phyloP scores from a whole-genome alignment of 2,329 filamentous ascomycete species.

The Phialocephala sp. region DNA sequence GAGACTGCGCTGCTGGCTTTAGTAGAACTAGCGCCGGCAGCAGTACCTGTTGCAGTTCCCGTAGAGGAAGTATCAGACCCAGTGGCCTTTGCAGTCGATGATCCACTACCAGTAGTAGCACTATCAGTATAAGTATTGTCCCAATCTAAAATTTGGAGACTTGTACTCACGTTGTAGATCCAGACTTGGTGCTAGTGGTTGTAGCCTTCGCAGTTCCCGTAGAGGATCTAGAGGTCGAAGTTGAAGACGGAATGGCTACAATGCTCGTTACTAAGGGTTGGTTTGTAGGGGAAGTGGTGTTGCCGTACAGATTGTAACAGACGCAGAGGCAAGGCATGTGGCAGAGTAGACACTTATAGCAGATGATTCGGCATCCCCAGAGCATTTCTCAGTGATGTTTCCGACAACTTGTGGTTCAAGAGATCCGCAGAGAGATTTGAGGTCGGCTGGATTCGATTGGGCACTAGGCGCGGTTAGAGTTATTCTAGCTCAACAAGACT shows the following conservation, averaged over 20 bases:
- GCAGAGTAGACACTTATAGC: conserved; percentile 31
- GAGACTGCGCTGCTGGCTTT: conserved; percentile 19
- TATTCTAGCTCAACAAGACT: not conserved
- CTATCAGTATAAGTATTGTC: conserved; percentile 3
- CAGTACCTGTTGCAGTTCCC: conserved; percentile 21
- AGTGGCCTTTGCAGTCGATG: conserved; percentile 27
- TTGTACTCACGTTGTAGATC: conserved; percentile 12
- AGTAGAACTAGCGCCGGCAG: conserved; percentile 2
- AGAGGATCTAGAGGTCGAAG: conserved; percentile 19
- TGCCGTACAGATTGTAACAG: conserved; percentile 30
- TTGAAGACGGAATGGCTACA: conserved; percentile 29
- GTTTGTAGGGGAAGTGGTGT: not conserved
- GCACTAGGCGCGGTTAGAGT: conserved; percentile 19
- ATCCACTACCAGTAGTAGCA: conserved; percentile 16
- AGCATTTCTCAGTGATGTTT: conserved; percentile 30
- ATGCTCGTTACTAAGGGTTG: not conserved
- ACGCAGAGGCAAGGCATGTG: conserved; percentile 29
- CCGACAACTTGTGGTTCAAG: conserved; percentile 22
- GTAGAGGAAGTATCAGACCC: conserved; percentile 15
- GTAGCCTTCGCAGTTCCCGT: conserved; percentile 29
- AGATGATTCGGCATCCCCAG: conserved; percentile 24
- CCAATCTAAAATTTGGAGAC: not conserved
- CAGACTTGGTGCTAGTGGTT: conserved; percentile 19
- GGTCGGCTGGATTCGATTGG: conserved; percentile 33
- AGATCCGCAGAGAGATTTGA: conserved; percentile 31